phyloP scores from a whole-genome alignment of 2,329 filamentous ascomycete genomes.

The Bretziella fagacearum region DNA sequence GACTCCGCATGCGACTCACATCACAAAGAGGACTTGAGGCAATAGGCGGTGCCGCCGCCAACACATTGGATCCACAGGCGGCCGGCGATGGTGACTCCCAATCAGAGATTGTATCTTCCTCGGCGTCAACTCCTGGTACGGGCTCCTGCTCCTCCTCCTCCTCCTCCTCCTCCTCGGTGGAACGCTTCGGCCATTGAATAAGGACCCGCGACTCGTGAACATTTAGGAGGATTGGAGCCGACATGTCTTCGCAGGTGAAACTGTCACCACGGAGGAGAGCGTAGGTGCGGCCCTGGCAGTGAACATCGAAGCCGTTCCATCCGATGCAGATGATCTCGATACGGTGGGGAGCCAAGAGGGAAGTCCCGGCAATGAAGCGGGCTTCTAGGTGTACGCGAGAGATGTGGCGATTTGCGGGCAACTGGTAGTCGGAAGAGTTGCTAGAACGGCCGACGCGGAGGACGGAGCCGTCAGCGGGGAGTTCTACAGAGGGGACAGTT shows the following conservation, averaged over 20 bases:
- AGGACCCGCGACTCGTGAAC: constrained; percentile 85
- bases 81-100: constrained; percentile 38
- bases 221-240: constrained; percentile 83
- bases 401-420: constrained; percentile 80
- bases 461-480: constrained; percentile 65
- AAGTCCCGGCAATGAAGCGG: constrained; percentile 55
- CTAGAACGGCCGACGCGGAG: constrained; percentile 84
- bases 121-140: too few species aligned
- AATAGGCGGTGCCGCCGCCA: background rate
- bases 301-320: constrained; percentile 92
- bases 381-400: constrained; percentile 88
- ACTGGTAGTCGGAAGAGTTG: constrained; percentile 87
- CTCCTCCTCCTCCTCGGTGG: constrained; percentile 10
- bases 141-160: constrained; percentile 1
- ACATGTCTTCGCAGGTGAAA: constrained; percentile 77
- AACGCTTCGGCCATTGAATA: constrained; percentile 61
- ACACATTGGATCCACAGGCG: background rate
- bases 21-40: constrained; percentile 7
- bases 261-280: constrained; percentile 75
- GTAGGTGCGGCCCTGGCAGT: constrained; percentile 76
- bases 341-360: too few species aligned
- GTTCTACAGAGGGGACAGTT: constrained; percentile 63
- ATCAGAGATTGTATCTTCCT: constrained; percentile 48
- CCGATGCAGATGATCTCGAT: constrained; percentile 54
- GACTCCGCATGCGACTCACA: constrained; percentile 4